Evolutionary conservation across 2,329 filamentous ascomycete species (phyloP), one percentile per base, ranked within the genome.

Genomic region (Ceratocystis lukuohia): DNA sequence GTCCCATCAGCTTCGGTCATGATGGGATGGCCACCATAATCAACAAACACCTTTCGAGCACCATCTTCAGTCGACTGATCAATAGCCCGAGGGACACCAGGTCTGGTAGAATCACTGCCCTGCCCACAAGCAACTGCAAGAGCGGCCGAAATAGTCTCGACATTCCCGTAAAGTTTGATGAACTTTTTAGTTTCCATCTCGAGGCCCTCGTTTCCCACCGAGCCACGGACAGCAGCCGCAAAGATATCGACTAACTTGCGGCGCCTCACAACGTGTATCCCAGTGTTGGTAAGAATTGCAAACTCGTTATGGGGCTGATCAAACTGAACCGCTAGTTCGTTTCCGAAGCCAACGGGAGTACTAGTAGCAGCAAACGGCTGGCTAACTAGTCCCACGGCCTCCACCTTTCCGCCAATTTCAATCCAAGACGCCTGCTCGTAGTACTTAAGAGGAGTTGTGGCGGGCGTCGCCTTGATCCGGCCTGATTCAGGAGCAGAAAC

Each of bases 241-340:
- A 99, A 96, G 7, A 96, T 88, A 73, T 99, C 94, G 0, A 97
- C 91, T 4, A 97, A 81, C 65, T 94, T 82, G 72, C 91, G 83
- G 62, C 94, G 82, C 65, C 91, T 87, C 65, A 97, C 84, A 6
- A 96, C 83, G 71, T 96, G 91, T 65, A 99, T 84, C 2, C 94
- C 94, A 15, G 85, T 91, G 71, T 94, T 96, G 41, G 94, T 97
- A 65, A 99, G 80, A 61, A 99, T 85, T 0, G 93, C 94, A 69
- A 97, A 86, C 73, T 99, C 93, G 63, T 88, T 85, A 0, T 88
- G 82, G 0, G 86, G 80, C 68, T 89, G 82, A 72, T 99, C 94
- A 71, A 94, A 99, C 71, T 99, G 95, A n/a, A 96, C 88, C 1
- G 94, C 91, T 66, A 97, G 80, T 76, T 99, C 94, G 71, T 99